Percentiles rank a stretch among this genome's conserved stretches.
phyloP scores from a whole-genome alignment of 768 basidiomycete genomes.

The Strobilomyces confusus region DNA sequence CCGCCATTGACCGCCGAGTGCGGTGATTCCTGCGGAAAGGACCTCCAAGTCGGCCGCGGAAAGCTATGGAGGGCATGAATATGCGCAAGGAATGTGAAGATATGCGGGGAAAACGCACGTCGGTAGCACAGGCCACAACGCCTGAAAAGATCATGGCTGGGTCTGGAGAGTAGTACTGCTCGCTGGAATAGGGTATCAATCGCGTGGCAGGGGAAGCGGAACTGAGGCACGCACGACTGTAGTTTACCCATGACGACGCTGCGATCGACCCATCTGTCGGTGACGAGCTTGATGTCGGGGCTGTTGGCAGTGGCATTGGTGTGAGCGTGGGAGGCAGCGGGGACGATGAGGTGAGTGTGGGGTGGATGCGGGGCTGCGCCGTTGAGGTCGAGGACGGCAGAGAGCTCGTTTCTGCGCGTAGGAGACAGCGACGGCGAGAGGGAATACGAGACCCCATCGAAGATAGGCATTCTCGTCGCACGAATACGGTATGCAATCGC shows the following conservation, averaged over 20 bases:
- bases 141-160: constrained; percentile 81
- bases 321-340: constrained; percentile 53
- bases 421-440: constrained; percentile 48
- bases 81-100: background rate
- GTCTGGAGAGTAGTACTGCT: constrained; percentile 70
- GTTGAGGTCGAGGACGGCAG: constrained; percentile 46
- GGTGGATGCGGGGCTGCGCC: constrained; percentile 49
- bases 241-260: constrained; percentile 52
- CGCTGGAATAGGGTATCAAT: constrained; percentile 27
- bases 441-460: constrained; percentile 42
- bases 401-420: constrained; percentile 40
- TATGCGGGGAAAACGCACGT: constrained; percentile 39
- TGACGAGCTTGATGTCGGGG: constrained; percentile 30
- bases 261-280: constrained; percentile 70
- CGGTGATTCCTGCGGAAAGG: constrained; percentile 65
- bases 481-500: background rate
- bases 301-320: constrained; percentile 28
- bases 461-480: constrained; percentile 28
- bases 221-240: constrained; percentile 45
- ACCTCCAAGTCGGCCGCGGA: constrained; percentile 65
- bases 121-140: constrained; percentile 66
- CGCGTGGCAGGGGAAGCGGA: background rate
- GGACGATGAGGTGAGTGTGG: constrained; percentile 46
- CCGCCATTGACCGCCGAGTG: constrained; percentile 82
- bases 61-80: constrained; percentile 36